Evolutionary conservation across 1,284 basidiomycete species (phyloP).

Genomic region (Ganoderma sinense): DNA sequence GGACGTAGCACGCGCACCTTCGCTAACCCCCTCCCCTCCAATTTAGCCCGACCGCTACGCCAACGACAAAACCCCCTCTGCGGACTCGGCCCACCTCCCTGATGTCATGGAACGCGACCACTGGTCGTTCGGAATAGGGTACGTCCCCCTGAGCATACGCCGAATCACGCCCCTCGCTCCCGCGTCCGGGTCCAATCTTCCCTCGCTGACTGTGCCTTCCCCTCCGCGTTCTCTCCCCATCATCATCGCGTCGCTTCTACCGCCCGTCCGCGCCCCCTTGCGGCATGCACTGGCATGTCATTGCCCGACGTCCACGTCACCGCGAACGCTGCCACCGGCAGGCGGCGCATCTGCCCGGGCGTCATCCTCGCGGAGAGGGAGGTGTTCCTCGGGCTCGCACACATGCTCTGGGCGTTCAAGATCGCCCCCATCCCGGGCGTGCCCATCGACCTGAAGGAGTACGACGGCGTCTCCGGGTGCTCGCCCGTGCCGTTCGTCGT

Average conservation of each 20-base stretch:
- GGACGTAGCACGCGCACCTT: background rate
- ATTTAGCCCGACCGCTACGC: background rate
- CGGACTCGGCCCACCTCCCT: background rate
- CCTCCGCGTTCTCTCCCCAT: background rate
- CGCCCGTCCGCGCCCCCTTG: background rate
- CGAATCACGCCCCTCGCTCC: background rate
- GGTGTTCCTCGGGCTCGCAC: conserved; percentile 46
- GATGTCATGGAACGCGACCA: background rate
- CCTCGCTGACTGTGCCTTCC: background rate
- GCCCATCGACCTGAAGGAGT: background rate
- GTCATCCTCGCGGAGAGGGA: conserved; percentile 50
- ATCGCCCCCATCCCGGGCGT: conserved; percentile 1
- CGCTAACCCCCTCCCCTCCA: background rate
- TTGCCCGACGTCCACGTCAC: too few species aligned
- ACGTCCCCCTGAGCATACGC: background rate
- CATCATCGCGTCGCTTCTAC: background rate
- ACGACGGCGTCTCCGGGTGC: background rate
- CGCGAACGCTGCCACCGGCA: conserved; percentile 14
- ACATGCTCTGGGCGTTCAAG: conserved; percentile 17
- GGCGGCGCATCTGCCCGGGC: conserved; percentile 50
- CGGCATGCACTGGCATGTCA: too few species aligned
- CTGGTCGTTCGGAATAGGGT: background rate
- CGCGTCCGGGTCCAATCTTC: too few species aligned
- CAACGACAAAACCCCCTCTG: background rate
- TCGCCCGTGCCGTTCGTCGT: background rate